Base-by-base conservation (phyloP, 345 rosid genomes). In the Tarenaya hassleriana region DNA sequence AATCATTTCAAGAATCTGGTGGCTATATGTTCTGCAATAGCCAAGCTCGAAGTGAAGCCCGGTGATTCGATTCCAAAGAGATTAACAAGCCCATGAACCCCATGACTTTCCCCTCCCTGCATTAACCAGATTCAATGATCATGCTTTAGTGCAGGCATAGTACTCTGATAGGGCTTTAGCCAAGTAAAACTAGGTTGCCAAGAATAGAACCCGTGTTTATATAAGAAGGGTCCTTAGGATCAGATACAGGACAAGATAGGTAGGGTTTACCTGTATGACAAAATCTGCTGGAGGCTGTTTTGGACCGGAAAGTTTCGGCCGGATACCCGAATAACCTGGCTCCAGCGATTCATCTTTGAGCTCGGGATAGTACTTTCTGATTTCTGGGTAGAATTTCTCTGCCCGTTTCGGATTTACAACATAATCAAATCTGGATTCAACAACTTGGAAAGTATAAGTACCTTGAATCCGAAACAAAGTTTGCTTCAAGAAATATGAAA, bases 41-140 rank as follows among this genome's bases (percentile, higher is more conserved):
- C 96, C 79, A 91, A 47, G 77, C 98, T 84, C 55, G 96, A 79
- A 19, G 98, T 91, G 42, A 91, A 66, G 49, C 98, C 98, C n/a
- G 98, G 98, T 0, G 98, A 84, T 61, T 91, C 96, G 5, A 91
- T 82, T 42, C 96, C 98, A 11, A 75, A 82, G 58, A 91, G 89
- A 70, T 84, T 91, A 15, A 87, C 92, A 41, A 91, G 95, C 51
- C 96, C 95, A 17, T 81, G 72, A 27, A 91, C 68, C 47, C 92
- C 89, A 58, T 91, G 95, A 61, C 46, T 54, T 44, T 84, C 95
- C 59, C 79, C 87, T 34, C 85, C 98, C 98, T 91, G 73, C 66
- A 63, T 4, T 38, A 41, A 8, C 17, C 7, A 41, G 14, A 8
- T 41, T 16, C 7, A 58, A 39, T n/a, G n/a, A n/a, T n/a, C n/a